Percentiles rank a stretch among this genome's conserved stretches.
Evolutionary conservation across 805 yeast genomes (phyloP).

Genomic region (Lipomyces spencermartinsiae): DNA sequence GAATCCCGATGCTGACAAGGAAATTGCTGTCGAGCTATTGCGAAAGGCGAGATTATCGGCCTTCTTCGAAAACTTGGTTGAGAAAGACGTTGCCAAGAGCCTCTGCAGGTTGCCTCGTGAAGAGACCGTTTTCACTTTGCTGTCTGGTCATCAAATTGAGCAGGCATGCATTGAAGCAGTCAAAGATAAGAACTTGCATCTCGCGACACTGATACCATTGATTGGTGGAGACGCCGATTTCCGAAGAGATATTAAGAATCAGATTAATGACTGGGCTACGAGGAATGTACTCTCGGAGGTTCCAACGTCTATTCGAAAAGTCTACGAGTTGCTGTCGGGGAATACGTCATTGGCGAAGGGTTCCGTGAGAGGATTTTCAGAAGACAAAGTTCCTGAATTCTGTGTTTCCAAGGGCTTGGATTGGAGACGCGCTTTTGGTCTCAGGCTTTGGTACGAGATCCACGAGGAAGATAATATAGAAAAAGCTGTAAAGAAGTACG

Average conservation of each 20-base stretch:
- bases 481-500: constrained; percentile 38
- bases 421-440: constrained; percentile 69
- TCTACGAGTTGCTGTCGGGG: constrained; percentile 67
- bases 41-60: constrained; percentile 56
- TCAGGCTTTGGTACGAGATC: constrained; percentile 63
- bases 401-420: constrained; percentile 53
- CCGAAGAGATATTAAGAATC: constrained; percentile 60
- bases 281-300: constrained; percentile 52
- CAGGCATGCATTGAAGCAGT: constrained; percentile 69
- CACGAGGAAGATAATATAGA: constrained; percentile 33
- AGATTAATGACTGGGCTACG: constrained; percentile 69
- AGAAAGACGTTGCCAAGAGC: constrained; percentile 47
- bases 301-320: constrained; percentile 61
- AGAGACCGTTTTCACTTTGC: constrained; percentile 46
- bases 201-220: constrained; percentile 71
- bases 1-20: constrained; percentile 22
- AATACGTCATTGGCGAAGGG: constrained; percentile 46
- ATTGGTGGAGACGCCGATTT: constrained; percentile 75
- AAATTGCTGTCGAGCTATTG: constrained; percentile 31
- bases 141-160: constrained; percentile 59
- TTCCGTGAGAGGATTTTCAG: constrained; percentile 21
- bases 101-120: constrained; percentile 41
- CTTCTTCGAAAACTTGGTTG: constrained; percentile 63
- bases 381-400: constrained; percentile 34
- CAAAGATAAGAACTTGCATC: constrained; percentile 66